These are phyloP conservation scores for Citrus mangshanensis DNA, from an alignment of 345 rosid species.

Conservation along the genomic window DNA sequence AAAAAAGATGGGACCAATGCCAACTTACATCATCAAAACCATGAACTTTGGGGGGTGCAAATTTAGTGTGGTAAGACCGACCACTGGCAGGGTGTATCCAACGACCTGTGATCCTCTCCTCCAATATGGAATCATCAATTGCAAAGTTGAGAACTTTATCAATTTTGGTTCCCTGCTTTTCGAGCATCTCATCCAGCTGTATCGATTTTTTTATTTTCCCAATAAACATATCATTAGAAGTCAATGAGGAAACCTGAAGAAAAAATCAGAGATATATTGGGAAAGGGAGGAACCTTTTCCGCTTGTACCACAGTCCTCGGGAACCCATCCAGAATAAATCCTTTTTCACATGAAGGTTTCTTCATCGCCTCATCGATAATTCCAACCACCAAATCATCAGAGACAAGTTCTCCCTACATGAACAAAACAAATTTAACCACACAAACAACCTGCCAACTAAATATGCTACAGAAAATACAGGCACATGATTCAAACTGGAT, in stretches of 20 bases:
- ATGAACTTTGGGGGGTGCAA: constrained; percentile 66
- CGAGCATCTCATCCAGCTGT: constrained; percentile 91
- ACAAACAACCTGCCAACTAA: background rate
- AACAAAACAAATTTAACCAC: background rate
- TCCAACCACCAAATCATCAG: constrained; percentile 94
- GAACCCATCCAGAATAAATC: constrained; percentile 92
- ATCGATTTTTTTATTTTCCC: background rate
- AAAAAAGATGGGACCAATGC: background rate
- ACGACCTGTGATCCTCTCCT: constrained; percentile 89
- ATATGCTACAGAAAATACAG: background rate
- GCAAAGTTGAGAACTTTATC: constrained; percentile 88
- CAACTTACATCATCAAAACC: constrained; percentile 79
- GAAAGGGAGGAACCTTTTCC: constrained; percentile 48
- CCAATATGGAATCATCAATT: constrained; percentile 78
- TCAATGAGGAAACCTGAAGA: background rate
- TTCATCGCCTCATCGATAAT: constrained; percentile 91
- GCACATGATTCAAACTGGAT: background rate
- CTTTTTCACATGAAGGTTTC: constrained; percentile 80
- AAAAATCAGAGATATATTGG: background rate
- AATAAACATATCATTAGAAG: constrained; percentile 9
- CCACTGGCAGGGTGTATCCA: constrained; percentile 96
- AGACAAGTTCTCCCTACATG: constrained; percentile 69
- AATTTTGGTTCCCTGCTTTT: constrained; percentile 63
- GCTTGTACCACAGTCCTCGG: constrained; percentile 90
- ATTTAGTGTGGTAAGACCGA: constrained; percentile 81